phyloP scores from a whole-genome alignment of 495 filamentous ascomycete species.

The Neurospora terricola region DNA sequence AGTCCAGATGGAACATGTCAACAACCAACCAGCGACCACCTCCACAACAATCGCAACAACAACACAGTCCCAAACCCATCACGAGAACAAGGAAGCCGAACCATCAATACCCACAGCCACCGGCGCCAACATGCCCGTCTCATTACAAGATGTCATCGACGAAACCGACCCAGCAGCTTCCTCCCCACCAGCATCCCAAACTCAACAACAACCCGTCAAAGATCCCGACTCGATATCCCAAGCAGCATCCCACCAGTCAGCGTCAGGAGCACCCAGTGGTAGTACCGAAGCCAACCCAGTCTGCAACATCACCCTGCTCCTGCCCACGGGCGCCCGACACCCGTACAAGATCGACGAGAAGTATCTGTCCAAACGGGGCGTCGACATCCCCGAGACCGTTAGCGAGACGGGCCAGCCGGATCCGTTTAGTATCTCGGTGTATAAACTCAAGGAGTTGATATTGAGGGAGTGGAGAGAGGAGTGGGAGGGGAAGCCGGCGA shows the following conservation, averaged over 20 bases:
- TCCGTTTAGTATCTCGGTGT: slow-evolving; percentile 79
- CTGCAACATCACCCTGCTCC: slow-evolving; percentile 58
- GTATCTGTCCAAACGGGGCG: slow-evolving; percentile 69
- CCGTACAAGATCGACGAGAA: slow-evolving; percentile 80
- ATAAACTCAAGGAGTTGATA: slow-evolving; percentile 86
- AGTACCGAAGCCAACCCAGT: slow-evolving; percentile 9
- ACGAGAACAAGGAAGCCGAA: background rate
- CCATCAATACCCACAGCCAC: background rate
- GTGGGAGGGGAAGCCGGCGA: slow-evolving; percentile 77
- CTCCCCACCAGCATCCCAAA: background rate
- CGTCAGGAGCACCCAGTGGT: background rate
- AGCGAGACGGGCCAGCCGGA: slow-evolving; percentile 48
- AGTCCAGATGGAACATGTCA: background rate
- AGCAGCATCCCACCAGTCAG: background rate
- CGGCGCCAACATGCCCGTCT: background rate
- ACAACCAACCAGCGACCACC: background rate
- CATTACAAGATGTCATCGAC: background rate
- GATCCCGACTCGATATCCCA: background rate
- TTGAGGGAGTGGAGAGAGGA: slow-evolving; percentile 83
- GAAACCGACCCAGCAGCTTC: background rate
- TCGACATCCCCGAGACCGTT: slow-evolving; percentile 52
- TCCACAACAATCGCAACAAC: background rate
- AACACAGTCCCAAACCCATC: background rate
- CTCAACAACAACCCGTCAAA: background rate
- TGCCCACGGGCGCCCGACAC: slow-evolving; percentile 73